Evolutionary conservation across 2,329 filamentous ascomycete species (phyloP).

Genomic region (Arthrobotrys iridis): DNA sequence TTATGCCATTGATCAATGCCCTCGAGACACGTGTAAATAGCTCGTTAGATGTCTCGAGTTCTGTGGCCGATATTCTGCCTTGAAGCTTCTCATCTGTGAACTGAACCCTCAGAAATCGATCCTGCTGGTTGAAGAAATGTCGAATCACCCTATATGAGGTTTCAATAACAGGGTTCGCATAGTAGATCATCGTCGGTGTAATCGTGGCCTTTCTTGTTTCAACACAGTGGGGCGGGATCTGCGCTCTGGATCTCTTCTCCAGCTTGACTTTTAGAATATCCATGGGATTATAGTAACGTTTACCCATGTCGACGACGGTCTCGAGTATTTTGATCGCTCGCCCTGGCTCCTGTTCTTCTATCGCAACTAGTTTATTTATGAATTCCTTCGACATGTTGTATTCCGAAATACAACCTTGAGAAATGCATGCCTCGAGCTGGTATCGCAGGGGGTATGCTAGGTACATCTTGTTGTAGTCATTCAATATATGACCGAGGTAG

Average conservation of each 20-base stretch:
- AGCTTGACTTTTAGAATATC: conserved; percentile 69
- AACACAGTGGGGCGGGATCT: conserved; percentile 76
- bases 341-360: conserved; percentile 62
- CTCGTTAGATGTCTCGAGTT: conserved; percentile 71
- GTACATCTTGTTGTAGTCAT: conserved; percentile 61
- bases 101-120: conserved; percentile 87
- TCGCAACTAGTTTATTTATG: conserved; percentile 68
- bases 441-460: conserved; percentile 81
- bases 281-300: conserved; percentile 75
- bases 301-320: conserved; percentile 72
- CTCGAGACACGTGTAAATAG: conserved; percentile 78
- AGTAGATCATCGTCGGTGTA: conserved; percentile 84
- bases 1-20: conserved; percentile 79
- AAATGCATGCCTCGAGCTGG: conserved; percentile 93
- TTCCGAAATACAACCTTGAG: conserved; percentile 78
- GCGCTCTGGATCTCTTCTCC: conserved; percentile 63
- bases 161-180: conserved; percentile 80
- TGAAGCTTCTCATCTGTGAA: conserved; percentile 81
- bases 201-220: conserved; percentile 79
- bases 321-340: conserved; percentile 56
- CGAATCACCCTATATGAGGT: conserved; percentile 88
- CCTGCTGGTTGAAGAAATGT: conserved; percentile 72
- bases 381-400: conserved; percentile 76
- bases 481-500: conserved; percentile 58
- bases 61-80: conserved; percentile 68